Evolutionary conservation across 2,329 filamentous ascomycete genomes (phyloP).

Genomic region (Cladosporium halotolerans): DNA sequence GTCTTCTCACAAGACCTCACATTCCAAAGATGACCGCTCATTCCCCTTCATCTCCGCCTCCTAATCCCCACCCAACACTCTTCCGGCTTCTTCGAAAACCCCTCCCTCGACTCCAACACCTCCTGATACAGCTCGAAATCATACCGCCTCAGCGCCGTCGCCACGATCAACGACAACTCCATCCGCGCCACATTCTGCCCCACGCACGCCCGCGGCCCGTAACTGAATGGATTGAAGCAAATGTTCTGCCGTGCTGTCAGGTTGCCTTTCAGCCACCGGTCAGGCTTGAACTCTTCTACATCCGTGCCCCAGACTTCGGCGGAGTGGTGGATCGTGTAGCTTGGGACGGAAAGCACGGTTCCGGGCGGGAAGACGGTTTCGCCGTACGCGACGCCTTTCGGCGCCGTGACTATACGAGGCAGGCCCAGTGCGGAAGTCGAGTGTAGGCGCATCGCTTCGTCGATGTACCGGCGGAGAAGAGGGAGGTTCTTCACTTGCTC

Average conservation of each 20-base stretch:
- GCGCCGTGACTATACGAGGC: constrained; percentile 21
- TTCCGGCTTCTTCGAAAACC: constrained; percentile 29
- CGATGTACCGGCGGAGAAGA: constrained; percentile 27
- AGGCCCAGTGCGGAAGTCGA: constrained; percentile 25
- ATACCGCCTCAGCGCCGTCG: constrained; percentile 31
- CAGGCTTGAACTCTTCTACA: constrained; percentile 34
- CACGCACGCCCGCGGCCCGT: constrained; percentile 37
- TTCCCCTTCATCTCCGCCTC: constrained; percentile 8
- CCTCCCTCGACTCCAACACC: constrained; percentile 28
- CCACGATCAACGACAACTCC: constrained; percentile 35
- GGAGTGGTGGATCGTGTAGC: constrained; percentile 37
- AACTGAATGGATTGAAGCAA: constrained; percentile 37
- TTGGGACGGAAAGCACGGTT: constrained; percentile 34
- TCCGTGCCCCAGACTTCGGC: constrained; percentile 35
- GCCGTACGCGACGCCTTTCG: constrained; percentile 22
- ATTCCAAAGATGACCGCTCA: not conserved
- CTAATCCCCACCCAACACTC: constrained; percentile 24
- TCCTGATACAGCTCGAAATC: constrained; percentile 32
- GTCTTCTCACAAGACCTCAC: too few species aligned
- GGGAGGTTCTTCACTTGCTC: constrained; percentile 24
- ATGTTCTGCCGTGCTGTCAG: constrained; percentile 31
- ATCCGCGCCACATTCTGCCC: constrained; percentile 39
- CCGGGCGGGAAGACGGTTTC: constrained; percentile 22
- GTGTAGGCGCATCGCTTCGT: constrained; percentile 29
- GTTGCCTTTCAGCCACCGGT: constrained; percentile 33